Conservation (phyloP, 2,329 filamentous ascomycete species). For the Calycina herbarum region DNA sequence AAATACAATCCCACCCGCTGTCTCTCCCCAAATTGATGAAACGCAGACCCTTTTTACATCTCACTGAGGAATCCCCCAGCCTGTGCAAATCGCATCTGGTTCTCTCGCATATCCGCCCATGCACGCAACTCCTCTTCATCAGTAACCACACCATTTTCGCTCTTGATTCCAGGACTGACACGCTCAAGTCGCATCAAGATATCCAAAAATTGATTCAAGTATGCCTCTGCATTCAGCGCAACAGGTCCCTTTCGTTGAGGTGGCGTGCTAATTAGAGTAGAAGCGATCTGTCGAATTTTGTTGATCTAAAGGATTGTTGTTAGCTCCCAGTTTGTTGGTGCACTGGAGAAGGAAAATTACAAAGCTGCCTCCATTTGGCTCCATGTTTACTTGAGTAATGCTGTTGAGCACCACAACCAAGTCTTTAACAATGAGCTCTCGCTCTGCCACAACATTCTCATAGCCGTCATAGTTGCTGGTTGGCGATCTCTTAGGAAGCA, state of each 20-base stretch:
- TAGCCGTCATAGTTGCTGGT: constrained; percentile 45
- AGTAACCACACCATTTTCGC: constrained; percentile 50
- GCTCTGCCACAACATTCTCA: constrained; percentile 65
- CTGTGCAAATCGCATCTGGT: constrained; percentile 71
- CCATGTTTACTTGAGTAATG: constrained; percentile 83
- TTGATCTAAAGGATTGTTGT: constrained; percentile 50
- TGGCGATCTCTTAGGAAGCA: constrained; percentile 38
- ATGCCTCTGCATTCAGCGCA: constrained; percentile 64
- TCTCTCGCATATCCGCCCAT: constrained; percentile 79
- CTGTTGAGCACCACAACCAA: constrained; percentile 72
- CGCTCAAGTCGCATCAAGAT: constrained; percentile 71
- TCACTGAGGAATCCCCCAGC: constrained; percentile 54
- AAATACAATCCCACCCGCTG: not conserved
- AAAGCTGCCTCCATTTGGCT: constrained; percentile 66
- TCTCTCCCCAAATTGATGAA: not conserved
- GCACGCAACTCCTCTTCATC: constrained; percentile 75
- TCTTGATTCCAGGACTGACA: constrained; percentile 42
- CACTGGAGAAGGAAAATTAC: constrained; percentile 44
- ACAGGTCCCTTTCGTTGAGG: constrained; percentile 52
- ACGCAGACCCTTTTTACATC: constrained; percentile 7
- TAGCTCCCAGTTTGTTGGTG: constrained; percentile 8
- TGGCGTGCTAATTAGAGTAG: constrained; percentile 69
- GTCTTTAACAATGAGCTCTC: constrained; percentile 79
- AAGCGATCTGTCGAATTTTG: constrained; percentile 83
- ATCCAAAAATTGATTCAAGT: constrained; percentile 70